Percentiles rank a stretch among this genome's conserved stretches.
Conservation (phyloP, 805 yeast genomes). For the Cephaloascus albidus region DNA sequence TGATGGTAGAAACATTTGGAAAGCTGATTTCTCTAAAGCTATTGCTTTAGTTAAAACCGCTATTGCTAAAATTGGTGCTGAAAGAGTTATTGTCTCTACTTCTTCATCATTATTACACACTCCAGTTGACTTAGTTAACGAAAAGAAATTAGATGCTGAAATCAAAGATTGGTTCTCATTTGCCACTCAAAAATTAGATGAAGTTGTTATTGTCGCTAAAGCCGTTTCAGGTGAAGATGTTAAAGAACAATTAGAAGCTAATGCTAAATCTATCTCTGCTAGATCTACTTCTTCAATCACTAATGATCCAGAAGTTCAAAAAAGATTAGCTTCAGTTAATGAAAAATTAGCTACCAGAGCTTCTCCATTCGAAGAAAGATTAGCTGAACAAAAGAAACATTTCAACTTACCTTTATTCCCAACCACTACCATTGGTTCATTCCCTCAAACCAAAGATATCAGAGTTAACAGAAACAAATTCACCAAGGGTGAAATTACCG, state of each 20-base stretch:
- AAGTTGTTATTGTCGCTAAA: conserved; percentile 88
- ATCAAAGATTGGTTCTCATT: conserved; percentile 98
- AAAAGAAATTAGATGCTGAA: conserved; percentile 82
- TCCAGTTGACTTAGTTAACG: conserved; percentile 92
- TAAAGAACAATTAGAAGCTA: conserved; percentile 67
- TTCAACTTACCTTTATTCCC: conserved; percentile 98
- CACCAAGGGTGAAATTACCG: conserved; percentile 91
- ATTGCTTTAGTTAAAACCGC: conserved; percentile 76
- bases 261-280: conserved; percentile 76
- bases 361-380: conserved; percentile 80
- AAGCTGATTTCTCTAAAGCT: conserved; percentile 88
- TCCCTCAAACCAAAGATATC: conserved; percentile 99
- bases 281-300: conserved; percentile 84
- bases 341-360: conserved; percentile 75
- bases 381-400: conserved; percentile 74
- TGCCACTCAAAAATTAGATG: conserved; percentile 91
- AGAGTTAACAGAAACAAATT: conserved; percentile 98
- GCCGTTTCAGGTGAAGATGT: conserved; percentile 80
- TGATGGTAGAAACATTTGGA: conserved; percentile 99
- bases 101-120: conserved; percentile 97
- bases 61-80: conserved; percentile 74
- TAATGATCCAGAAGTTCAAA: conserved; percentile 83
- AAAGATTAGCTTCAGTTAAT: conserved; percentile 72
- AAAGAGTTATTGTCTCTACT: conserved; percentile 83
- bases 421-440: conserved; percentile 99